These are phyloP conservation scores for Fraxinus excelsior DNA, from an alignment of 257 asterid genomes.

Conservation along the genomic window DNA sequence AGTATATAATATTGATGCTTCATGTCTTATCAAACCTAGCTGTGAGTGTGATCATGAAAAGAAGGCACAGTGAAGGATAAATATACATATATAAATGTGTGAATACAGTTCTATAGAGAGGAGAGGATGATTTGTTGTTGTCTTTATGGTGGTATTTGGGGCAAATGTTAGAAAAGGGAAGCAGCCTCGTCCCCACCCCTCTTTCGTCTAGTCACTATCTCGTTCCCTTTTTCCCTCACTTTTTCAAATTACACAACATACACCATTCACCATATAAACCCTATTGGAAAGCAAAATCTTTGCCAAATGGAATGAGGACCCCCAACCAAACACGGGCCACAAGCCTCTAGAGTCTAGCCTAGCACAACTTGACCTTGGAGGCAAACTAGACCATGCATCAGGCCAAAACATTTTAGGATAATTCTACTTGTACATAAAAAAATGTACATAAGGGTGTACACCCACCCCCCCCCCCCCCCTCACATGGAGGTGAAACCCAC, in stretches of 20 bases:
- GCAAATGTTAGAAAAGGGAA: background rate
- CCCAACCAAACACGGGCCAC: no score
- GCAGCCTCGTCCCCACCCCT: background rate
- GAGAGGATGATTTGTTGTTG: background rate
- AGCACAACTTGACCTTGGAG: background rate
- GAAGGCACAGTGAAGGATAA: slow-evolving; percentile 28
- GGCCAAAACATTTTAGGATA: no score
- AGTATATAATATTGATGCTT: background rate
- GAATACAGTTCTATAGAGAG: background rate
- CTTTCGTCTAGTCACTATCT: slow-evolving; percentile 43
- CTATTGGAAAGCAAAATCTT: no score
- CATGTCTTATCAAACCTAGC: slow-evolving; percentile 39
- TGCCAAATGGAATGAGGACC: no score
- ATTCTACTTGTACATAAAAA: no score
- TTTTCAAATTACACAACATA: slow-evolving; percentile 17
- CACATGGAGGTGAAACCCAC: no score
- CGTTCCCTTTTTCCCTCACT: slow-evolving; percentile 43
- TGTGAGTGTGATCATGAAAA: slow-evolving; percentile 21
- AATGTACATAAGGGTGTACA: no score
- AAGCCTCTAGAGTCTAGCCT: no score
- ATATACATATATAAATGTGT: background rate
- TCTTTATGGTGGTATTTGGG: background rate
- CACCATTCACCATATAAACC: no score
- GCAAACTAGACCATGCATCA: background rate
- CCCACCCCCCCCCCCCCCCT: no score